These are phyloP conservation scores for Magnaporthiopsis poae DNA, from an alignment of 2,329 filamentous ascomycete species.

Conservation along the genomic window DNA sequence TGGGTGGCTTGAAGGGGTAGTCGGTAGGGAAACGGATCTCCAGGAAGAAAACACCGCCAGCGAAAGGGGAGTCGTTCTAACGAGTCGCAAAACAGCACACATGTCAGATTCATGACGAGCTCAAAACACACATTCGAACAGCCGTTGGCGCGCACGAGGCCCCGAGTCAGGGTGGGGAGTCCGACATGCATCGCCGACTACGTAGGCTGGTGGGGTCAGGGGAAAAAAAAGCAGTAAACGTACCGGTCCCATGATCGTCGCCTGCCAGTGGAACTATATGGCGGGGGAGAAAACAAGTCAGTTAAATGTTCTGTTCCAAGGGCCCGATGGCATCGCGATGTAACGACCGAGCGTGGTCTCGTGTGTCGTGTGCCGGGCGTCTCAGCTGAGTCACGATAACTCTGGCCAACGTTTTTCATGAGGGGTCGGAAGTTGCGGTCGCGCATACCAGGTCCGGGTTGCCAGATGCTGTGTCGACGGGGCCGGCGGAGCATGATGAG, in stretches of 20 bases:
- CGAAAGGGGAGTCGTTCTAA: constrained; percentile 91
- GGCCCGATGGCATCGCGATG: no score
- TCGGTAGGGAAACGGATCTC: constrained; percentile 98
- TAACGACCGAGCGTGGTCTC: constrained; percentile 4
- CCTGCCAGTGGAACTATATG: constrained; percentile 96
- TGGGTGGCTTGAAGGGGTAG: constrained; percentile 99
- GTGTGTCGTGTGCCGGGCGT: background rate
- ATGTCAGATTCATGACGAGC: no score
- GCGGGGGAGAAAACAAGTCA: constrained; percentile 18
- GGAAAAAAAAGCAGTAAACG: constrained; percentile 32
- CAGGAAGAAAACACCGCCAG: constrained; percentile 97
- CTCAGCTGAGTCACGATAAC: constrained; percentile 1
- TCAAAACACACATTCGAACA: no score
- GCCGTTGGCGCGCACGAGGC: no score
- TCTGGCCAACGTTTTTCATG: constrained; percentile 14
- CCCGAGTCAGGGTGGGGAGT: no score
- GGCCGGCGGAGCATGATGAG: constrained; percentile 95
- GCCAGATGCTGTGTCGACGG: constrained; percentile 49
- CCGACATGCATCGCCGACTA: no score
- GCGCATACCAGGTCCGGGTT: constrained; percentile 79
- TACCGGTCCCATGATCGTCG: constrained; percentile 99
- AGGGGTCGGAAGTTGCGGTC: constrained; percentile 16
- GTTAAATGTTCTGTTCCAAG: constrained; percentile 11
- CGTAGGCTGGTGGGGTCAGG: constrained; percentile 5
- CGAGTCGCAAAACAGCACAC: constrained; percentile 19